Base-by-base conservation (phyloP, 2,329 filamentous ascomycete species). In the Rugonectria rugulosa region DNA sequence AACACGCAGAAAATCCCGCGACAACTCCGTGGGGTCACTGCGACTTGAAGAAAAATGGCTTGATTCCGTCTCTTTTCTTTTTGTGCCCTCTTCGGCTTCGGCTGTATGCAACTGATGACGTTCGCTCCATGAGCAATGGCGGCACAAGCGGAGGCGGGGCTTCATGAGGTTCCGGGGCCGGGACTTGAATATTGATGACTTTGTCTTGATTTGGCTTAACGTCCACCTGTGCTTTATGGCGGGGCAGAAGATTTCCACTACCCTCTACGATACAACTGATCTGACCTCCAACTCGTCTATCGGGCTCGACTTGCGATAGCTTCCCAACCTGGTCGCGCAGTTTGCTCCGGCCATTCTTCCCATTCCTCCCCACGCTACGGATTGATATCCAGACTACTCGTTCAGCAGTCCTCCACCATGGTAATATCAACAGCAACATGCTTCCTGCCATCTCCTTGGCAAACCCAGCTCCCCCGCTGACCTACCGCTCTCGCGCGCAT, bases 231-330 rank as follows among this genome's bases (percentile, higher is more conserved):
- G 34, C n/a, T 9, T 6, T 17, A 14, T 4, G 34, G 15, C 17
- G 34, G 34, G n/a, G n/a, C 34, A 5, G 34, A 17, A 15, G 27
- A 58, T 48, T 36, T 32, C 43, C 31, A 29, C 53, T 48, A 23
- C 29, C 45, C n/a, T n/a, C n/a, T n/a, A n/a, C n/a, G n/a, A n/a
- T n/a, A n/a, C n/a, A n/a, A n/a, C n/a, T n/a, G n/a, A 23, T 43
- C 41, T 36, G 24, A 52, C 41, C 27, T 48, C 31, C 37, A 38
- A 26, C n/a, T 41, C 38, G 48, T 10, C 29, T 29, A 38, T 34
- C 40, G 15, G 26, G 23, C 21, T 37, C 31, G 31, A 42, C 44
- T 20, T 51, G 52, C 49, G 61, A 63, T 64, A 43, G 60, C 53
- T 55, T 59, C 50, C 20, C 26, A 43, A 48, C 23, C 10, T 14